A percentile compares a stretch with the other conserved stretches of the same genome.
phyloP scores from a whole-genome alignment of 805 yeast species.

The Phaffomyces antillensis region DNA sequence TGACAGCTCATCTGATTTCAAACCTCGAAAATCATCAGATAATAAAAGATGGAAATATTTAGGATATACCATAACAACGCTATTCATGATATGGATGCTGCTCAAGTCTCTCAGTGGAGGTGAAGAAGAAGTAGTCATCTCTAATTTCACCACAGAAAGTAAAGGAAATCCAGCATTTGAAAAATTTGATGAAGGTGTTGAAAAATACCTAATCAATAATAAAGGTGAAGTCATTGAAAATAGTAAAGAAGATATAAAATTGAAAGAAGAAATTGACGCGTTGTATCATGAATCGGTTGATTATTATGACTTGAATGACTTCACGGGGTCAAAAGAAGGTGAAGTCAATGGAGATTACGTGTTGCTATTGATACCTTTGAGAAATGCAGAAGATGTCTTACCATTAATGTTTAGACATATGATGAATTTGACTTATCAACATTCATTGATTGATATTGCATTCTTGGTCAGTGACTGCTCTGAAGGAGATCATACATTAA shows the following conservation, averaged over 20 bases:
- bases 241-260: slow-evolving; percentile 18
- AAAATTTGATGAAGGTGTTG: slow-evolving; percentile 33
- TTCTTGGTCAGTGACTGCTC: slow-evolving; percentile 79
- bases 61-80: background rate
- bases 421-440: slow-evolving; percentile 83
- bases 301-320: slow-evolving; percentile 54
- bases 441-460: slow-evolving; percentile 69
- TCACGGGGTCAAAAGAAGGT: slow-evolving; percentile 47
- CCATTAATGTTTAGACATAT: slow-evolving; percentile 80
- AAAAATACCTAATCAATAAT: slow-evolving; percentile 28
- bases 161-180: slow-evolving; percentile 26
- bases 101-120: background rate
- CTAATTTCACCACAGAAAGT: slow-evolving; percentile 12
- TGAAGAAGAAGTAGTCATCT: background rate
- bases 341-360: slow-evolving; percentile 50
- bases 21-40: slow-evolving; percentile 13
- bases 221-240: slow-evolving; percentile 26
- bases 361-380: slow-evolving; percentile 63
- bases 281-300: slow-evolving; percentile 44
- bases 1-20: slow-evolving; percentile 25
- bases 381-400: slow-evolving; percentile 71
- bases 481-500: slow-evolving; percentile 55
- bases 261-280: slow-evolving; percentile 29
- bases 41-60: background rate
- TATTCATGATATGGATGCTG: background rate